These are phyloP conservation scores for Byssochlamys sp. DNA, from an alignment of 2,329 filamentous ascomycete species.

Conservation along the genomic window DNA sequence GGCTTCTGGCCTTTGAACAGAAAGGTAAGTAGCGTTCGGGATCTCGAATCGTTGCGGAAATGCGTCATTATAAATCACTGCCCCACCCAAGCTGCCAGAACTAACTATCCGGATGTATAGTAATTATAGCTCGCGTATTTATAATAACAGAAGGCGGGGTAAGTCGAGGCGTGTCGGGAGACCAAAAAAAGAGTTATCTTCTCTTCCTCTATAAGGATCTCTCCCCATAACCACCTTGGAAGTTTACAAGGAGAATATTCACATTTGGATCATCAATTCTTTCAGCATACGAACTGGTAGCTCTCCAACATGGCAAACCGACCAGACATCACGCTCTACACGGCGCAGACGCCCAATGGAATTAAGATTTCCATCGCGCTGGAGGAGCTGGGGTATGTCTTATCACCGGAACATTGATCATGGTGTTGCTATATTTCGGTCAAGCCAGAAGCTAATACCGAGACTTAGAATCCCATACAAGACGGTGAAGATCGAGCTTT, in stretches of 20 bases:
- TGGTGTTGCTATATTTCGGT: neutral
- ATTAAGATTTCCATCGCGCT: constrained; percentile 81
- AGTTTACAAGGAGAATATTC: neutral
- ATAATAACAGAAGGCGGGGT: neutral
- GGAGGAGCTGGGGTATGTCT: constrained; percentile 60
- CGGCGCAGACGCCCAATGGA: constrained; percentile 73
- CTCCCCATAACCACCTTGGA: neutral
- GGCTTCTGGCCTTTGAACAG: no score
- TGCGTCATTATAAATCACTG: neutral
- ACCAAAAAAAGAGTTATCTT: neutral
- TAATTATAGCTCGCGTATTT: neutral
- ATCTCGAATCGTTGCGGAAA: neutral
- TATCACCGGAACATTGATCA: neutral
- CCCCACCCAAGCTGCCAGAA: neutral
- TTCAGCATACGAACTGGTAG: neutral
- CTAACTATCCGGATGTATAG: neutral
- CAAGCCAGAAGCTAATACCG: constrained; percentile 8
- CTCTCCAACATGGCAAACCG: constrained; percentile 2
- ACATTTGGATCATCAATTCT: neutral
- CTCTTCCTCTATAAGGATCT: neutral
- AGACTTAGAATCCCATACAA: constrained; percentile 59
- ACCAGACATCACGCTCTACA: constrained; percentile 71
- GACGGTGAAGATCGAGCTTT: constrained; percentile 60
- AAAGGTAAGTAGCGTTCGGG: neutral
- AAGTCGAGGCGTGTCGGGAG: neutral